A percentile compares a stretch with the other conserved stretches of the same genome.
phyloP scores from a whole-genome alignment of 371 early-diverging fungal genomes.

The Syncephalastrum contaminatum region DNA sequence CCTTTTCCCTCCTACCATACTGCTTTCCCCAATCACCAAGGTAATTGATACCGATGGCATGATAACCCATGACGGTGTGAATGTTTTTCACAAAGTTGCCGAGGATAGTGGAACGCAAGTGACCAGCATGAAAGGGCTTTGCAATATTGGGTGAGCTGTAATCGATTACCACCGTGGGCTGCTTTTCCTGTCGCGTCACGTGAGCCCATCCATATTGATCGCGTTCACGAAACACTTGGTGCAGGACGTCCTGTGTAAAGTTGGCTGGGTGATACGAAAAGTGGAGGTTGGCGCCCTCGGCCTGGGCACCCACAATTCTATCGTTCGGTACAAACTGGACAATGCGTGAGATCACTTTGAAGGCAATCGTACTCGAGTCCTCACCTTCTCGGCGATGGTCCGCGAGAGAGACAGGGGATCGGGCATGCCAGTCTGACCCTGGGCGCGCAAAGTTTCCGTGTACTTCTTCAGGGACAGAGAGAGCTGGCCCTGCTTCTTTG shows the following conservation, averaged over 20 bases:
- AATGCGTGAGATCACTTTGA: too few species aligned
- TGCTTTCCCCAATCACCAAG: slow-evolving; percentile 99
- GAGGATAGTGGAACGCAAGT: slow-evolving; percentile 97
- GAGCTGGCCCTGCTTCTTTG: slow-evolving; percentile 30
- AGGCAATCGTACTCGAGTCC: too few species aligned
- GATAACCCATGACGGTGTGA: slow-evolving; percentile 86
- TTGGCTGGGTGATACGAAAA: slow-evolving; percentile 60
- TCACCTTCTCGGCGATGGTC: too few species aligned
- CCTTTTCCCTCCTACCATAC: slow-evolving; percentile 63
- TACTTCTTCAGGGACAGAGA: slow-evolving; percentile 20
- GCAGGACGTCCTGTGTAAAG: slow-evolving; percentile 52
- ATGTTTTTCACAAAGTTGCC: slow-evolving; percentile 95
- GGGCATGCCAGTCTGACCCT: too few species aligned
- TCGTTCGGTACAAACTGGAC: slow-evolving; percentile 26
- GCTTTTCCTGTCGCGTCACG: slow-evolving; percentile 1
- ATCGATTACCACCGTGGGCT: slow-evolving; percentile 79
- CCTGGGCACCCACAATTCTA: slow-evolving; percentile 47
- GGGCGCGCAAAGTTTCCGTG: too few species aligned
- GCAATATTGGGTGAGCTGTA: slow-evolving; percentile 99
- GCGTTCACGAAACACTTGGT: slow-evolving; percentile 41
- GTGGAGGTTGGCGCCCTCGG: slow-evolving; percentile 71
- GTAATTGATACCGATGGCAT: slow-evolving; percentile 92
- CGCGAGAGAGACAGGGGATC: too few species aligned
- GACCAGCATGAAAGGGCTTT: slow-evolving; percentile 99
- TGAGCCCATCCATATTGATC: slow-evolving; percentile 32